phyloP scores from a whole-genome alignment of 306 rosid species.

The Quercus rubra region DNA sequence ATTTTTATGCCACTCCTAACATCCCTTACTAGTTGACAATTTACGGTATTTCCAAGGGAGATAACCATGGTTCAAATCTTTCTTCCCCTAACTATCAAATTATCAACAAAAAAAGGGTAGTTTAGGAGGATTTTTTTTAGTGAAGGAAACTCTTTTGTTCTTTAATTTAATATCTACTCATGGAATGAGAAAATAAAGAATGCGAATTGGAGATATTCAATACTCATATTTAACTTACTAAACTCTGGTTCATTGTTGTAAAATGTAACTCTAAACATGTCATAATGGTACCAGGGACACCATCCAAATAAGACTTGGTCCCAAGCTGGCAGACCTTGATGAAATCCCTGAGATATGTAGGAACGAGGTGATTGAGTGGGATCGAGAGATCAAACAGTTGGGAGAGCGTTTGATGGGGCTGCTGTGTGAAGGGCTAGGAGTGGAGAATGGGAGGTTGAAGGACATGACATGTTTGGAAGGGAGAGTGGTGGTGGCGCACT shows the following conservation, averaged over 20 bases:
- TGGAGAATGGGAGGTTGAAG: conserved; percentile 21
- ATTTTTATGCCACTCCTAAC: too few species aligned
- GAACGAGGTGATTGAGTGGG: conserved; percentile 46
- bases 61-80: too few species aligned
- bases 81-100: too few species aligned
- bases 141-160: too few species aligned
- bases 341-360: conserved; percentile 57
- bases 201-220: too few species aligned
- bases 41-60: too few species aligned
- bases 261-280: not conserved
- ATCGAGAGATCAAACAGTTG: conserved; percentile 40
- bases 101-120: too few species aligned
- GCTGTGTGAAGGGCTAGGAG: conserved; percentile 49
- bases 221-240: too few species aligned
- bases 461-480: conserved; percentile 28
- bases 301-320: conserved; percentile 43
- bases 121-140: too few species aligned
- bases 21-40: too few species aligned
- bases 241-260: not conserved
- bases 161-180: too few species aligned
- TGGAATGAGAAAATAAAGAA: too few species aligned
- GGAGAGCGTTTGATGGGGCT: conserved; percentile 34
- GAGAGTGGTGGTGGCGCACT: conserved; percentile 37
- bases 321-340: conserved; percentile 4
- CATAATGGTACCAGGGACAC: conserved; percentile 16